Evolutionary conservation across 2,329 filamentous ascomycete genomes (phyloP), one percentile per base, ranked within the genome.

Genomic region (Keithomyces neogunnii): DNA sequence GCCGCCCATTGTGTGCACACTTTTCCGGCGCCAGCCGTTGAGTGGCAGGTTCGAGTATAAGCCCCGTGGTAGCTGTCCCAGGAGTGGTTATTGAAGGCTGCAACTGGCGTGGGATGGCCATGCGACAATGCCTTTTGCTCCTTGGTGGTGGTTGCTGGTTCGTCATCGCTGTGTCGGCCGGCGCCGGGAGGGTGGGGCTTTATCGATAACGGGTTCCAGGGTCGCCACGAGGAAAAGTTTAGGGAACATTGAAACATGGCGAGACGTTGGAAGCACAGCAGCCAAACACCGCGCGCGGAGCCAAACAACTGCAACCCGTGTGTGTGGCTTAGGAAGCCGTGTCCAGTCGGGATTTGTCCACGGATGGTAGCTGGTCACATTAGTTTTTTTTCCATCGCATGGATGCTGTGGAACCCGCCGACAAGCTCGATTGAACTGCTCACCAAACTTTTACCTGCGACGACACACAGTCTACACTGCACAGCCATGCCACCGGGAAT

Each of bases 1-100:
- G 60, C 75, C 77, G 36, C 79, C 79, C 79, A 82, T 82, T 38
- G 36, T 51, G 47, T 46, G 50, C 45, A 32, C 43, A 36, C 45
- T 29, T 45, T 47, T 48, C 33, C 47, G 45, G 45, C 3, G 36
- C 43, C 51, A 28, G 50, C 51, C 49, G 56, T 47, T 13, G 30
- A 42, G 36, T 48, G 31, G 45, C 32, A 29, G 33, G 45, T 48
- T 44, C 13, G 13, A 29, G 13, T 35, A 40, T 33, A 40, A 4
- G 8, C 13, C 3, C 7, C 36, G 28, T 8, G 30, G 39, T 10
- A 45, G 48, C 49, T 35, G 35, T 50, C 19, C n/a, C 6, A n/a
- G 32, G 39, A 47, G 29, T n/a, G 26, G 50, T 29, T 35, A 39
- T 19, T 42, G 19, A 19, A 19, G 43, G 36, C 13, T 45, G 48